Base-by-base conservation (phyloP, 139 green algal species). In the Volvox reticuliferus region DNA sequence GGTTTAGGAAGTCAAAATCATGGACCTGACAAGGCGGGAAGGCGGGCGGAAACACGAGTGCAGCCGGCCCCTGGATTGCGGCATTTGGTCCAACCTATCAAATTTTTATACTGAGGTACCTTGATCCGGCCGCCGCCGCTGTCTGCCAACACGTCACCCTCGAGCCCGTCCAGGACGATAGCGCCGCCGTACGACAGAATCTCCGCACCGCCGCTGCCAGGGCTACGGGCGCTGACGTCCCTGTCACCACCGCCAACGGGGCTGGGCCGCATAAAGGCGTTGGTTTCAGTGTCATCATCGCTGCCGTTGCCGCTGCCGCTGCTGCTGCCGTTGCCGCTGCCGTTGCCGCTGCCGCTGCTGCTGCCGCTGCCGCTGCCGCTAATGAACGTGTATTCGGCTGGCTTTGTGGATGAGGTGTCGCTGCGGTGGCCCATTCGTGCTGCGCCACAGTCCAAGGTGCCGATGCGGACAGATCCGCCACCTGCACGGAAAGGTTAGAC, bases 51-150 rank as follows among this genome's bases (percentile, higher is more conserved):
- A 55, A 55, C 44, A 55, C 5, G 44, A 55, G 9, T 55, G 44
- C 5, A 55, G 44, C n/a, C n/a, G n/a, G n/a, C n/a, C n/a, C n/a
- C n/a, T 55, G 44, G 44, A 55, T 55, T 9, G 44, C 44, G 44
- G 44, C 44, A 55, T 5, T 55, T 55, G 44, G 44, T 55, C 44
- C 44, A 55, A 55, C 44, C 44, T 9, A 14, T 9, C 44, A 9
- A 55, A 55, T 14, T 55, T 55, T 9, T 9, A 9, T 55, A 55
- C 44, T 55, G 44, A 9, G 44, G 9, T 75, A 89, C 85, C 85
- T 73, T 71, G 69, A 89, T 32, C 3, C n/a, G 20, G 5, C 85
- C 85, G n/a, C 85, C 85, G 18, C 85, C 85, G 71, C 85, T 89
- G 68, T 82, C 71, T 17, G 82, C 68, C 18, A 20, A 30, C 18